phyloP scores from a whole-genome alignment of 2,329 filamentous ascomycete genomes.

The Ustulina deusta region DNA sequence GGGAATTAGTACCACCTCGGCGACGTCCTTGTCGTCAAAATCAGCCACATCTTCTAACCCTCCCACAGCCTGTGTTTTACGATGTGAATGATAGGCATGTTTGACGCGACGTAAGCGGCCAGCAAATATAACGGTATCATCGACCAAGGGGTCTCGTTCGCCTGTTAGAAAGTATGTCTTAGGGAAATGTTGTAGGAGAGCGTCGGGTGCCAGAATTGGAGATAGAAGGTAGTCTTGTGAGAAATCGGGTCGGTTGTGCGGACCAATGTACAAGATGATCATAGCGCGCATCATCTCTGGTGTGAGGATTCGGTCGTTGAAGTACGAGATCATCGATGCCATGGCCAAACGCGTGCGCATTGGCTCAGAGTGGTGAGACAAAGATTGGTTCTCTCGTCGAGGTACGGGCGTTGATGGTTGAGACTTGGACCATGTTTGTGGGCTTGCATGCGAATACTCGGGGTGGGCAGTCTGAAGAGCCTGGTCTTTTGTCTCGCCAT shows the following conservation, averaged over 20 bases:
- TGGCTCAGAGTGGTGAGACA: constrained; percentile 66
- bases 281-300: constrained; percentile 99
- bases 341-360: constrained; percentile 90
- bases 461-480: constrained; percentile 57
- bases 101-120: constrained; percentile 87
- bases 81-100: constrained; percentile 63
- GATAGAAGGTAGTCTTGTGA: constrained; percentile 90
- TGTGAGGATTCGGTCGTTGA: constrained; percentile 92
- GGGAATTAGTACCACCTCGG: constrained; percentile 86
- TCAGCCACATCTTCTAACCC: constrained; percentile 60
- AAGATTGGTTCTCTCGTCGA: constrained; percentile 41
- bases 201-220: constrained; percentile 88
- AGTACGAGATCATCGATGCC: constrained; percentile 97
- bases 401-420: constrained; percentile 39
- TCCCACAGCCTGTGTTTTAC: constrained; percentile 65
- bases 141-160: constrained; percentile 93
- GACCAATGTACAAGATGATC: constrained; percentile 97
- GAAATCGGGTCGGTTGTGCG: constrained; percentile 93
- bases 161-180: constrained; percentile 95
- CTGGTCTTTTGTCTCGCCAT: constrained; percentile 29
- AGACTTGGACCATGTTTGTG: constrained; percentile 53
- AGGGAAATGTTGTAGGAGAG: constrained; percentile 85
- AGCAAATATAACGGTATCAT: constrained; percentile 97
- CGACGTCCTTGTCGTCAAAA: constrained; percentile 79
- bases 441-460: constrained; percentile 64